Evolutionary conservation across 2,329 filamentous ascomycete species (phyloP), one percentile per base, ranked within the genome.

Genomic region (Sporothrix curviconia): DNA sequence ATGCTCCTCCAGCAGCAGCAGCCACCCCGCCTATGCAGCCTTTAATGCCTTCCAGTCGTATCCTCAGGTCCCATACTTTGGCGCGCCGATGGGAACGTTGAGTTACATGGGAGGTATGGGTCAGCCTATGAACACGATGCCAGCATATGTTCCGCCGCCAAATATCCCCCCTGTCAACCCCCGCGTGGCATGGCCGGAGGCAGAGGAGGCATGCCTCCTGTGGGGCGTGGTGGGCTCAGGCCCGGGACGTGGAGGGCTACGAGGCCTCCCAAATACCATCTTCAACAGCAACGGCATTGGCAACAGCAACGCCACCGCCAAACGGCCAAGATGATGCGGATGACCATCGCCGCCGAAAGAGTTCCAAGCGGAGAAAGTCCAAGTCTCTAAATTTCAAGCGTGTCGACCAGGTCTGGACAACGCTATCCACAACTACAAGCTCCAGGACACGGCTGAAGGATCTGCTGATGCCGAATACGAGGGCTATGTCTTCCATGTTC

Each of bases 401-500:
- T 1, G 77, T 82, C 5, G 79, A 82, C 59, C 75, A 76, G 62
- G 72, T 82, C 1, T 82, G 79, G 78, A 82, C 60, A 74, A 67
- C 25, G 67, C 65, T 7, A 72, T 76, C 8, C 76, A 80, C 63
- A 74, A 76, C 59, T 81, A 72, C 70, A 81, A 77, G 62, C 72
- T 84, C 2, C 79, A 82, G 55, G 74, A 81, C 44, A 82, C 78
- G 7, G 73, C 77, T 14, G 75, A 81, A 53, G 66, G 72, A 25
- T 65, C 67, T 1, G 65, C 67, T 3, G 76, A 76, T n/a, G 67
- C 72, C 0, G 71, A 88, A 63, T 92, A 90, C 69, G 85, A 92
- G 60, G 83, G 88, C 60, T 94, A 86, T 68, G 79, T 90, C 30
- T 95, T 96, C 69, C 89, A 90, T 24, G 87, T 96, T 15, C 83